A percentile compares a stretch with the other conserved stretches of the same genome.
These are phyloP conservation scores for Talaromyces sp. DNA, from an alignment of 2,329 filamentous ascomycete species.

Conservation along the genomic window DNA sequence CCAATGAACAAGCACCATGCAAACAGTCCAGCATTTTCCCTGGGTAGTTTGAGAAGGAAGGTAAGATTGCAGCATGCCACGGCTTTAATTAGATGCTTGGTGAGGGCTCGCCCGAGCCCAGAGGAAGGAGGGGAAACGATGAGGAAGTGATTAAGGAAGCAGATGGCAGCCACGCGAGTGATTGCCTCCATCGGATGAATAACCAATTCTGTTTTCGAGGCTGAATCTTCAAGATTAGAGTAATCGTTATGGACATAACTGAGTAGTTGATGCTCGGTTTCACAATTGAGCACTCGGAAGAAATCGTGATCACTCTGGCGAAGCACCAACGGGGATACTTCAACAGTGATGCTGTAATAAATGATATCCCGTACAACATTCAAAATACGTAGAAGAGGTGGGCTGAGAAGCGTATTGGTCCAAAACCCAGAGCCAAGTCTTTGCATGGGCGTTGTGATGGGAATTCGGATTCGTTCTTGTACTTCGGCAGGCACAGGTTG, in stretches of 20 bases:
- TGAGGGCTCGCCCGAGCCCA: constrained; percentile 38
- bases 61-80: constrained; percentile 22
- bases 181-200: constrained; percentile 34
- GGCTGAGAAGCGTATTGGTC: constrained; percentile 33
- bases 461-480: constrained; percentile 32
- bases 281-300: constrained; percentile 37
- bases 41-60: constrained; percentile 16
- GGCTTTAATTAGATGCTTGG: constrained; percentile 30
- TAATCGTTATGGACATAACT: constrained; percentile 36
- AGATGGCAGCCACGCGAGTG: constrained; percentile 34
- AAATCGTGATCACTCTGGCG: constrained; percentile 32
- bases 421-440: constrained; percentile 32
- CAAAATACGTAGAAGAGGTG: constrained; percentile 29
- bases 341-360: constrained; percentile 34
- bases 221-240: not conserved
- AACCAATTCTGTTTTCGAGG: constrained; percentile 5
- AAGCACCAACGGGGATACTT: constrained; percentile 23
- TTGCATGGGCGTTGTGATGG: constrained; percentile 25
- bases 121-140: constrained; percentile 38
- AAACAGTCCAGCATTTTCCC: constrained; percentile 27
- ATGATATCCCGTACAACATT: constrained; percentile 34
- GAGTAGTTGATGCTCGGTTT: constrained; percentile 42
- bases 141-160: constrained; percentile 35
- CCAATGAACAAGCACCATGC: constrained; percentile 39
- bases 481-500: constrained; percentile 32